Evolutionary conservation across 164 flowering plant species (phyloP).

Genomic region (Dillenia turbinata): DNA sequence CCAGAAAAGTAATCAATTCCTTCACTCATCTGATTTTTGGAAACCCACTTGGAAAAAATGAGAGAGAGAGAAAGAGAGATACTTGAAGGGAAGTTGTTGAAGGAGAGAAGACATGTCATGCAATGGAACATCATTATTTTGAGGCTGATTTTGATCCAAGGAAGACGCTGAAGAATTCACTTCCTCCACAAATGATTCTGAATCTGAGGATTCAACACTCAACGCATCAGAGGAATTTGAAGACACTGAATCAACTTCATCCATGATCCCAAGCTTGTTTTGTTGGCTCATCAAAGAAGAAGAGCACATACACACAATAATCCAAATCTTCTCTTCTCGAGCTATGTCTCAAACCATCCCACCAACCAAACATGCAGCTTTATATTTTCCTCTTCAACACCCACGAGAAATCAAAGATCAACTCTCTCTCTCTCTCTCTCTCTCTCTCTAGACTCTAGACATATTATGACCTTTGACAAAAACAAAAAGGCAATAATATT

Average conservation of each 20-base stretch:
- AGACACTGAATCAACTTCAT: conserved; percentile 1
- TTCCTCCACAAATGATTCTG: not conserved
- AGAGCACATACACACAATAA: not conserved
- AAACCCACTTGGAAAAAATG: not conserved
- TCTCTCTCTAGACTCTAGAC: too few species aligned
- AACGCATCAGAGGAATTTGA: conserved; percentile 10
- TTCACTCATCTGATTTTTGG: not conserved
- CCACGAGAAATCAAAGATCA: too few species aligned
- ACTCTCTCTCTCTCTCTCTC: too few species aligned
- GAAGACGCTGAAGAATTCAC: conserved; percentile 3
- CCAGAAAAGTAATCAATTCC: too few species aligned
- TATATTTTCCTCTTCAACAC: too few species aligned
- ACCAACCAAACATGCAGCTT: conserved; percentile 5
- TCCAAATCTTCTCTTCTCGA: not conserved
- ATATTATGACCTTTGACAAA: too few species aligned
- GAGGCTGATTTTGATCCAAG: not conserved
- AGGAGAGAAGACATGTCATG: conserved; percentile 23
- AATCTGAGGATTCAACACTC: not conserved
- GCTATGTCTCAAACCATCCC: not conserved
- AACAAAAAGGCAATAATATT: too few species aligned
- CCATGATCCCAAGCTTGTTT: conserved; percentile 5
- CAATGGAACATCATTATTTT: conserved; percentile 5
- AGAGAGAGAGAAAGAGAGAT: not conserved
- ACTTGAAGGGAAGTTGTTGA: conserved; percentile 18
- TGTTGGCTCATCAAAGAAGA: conserved; percentile 1